Conservation (phyloP, 1,284 basidiomycete genomes). For the Cutaneotrichosporon arboriforme region DNA sequence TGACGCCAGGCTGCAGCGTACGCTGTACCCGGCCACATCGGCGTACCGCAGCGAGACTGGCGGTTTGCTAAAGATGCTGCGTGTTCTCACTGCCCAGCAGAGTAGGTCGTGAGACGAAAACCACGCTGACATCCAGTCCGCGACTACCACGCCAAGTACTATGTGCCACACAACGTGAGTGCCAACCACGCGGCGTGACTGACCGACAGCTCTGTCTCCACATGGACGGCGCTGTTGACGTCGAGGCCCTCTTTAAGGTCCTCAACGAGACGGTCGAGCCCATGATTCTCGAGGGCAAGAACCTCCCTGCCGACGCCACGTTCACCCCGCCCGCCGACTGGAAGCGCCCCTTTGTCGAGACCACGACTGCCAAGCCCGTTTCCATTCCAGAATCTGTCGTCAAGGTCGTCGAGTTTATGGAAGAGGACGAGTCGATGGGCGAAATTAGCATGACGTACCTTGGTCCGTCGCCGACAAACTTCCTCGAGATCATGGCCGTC, state of each 20-base stretch:
- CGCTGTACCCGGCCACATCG: constrained; percentile 73
- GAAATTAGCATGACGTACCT: constrained; percentile 76
- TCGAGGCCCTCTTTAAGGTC: constrained; percentile 57
- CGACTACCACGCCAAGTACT: constrained; percentile 83
- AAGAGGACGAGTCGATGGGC: constrained; percentile 91
- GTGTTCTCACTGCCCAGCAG: constrained; percentile 80
- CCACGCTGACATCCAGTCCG: constrained; percentile 58
- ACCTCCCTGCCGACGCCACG: neutral
- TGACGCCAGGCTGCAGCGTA: constrained; percentile 61
- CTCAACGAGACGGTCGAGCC: constrained; percentile 79
- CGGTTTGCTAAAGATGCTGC: constrained; percentile 85
- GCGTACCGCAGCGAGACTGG: constrained; percentile 96
- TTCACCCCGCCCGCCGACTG: constrained; percentile 61
- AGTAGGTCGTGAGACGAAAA: constrained; percentile 56
- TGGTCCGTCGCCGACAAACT: constrained; percentile 69
- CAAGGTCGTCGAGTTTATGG: constrained; percentile 82
- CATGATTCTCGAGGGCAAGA: constrained; percentile 54
- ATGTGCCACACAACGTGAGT: constrained; percentile 89
- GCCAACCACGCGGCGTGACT: constrained; percentile 12
- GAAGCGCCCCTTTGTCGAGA: constrained; percentile 93
- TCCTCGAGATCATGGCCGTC: constrained; percentile 73
- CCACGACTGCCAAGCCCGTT: constrained; percentile 62
- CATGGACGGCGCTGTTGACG: constrained; percentile 53
- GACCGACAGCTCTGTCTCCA: constrained; percentile 42
- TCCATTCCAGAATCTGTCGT: constrained; percentile 57